Conservation (phyloP, 202 grass and related monocot genomes). For the Musa balbisiana region DNA sequence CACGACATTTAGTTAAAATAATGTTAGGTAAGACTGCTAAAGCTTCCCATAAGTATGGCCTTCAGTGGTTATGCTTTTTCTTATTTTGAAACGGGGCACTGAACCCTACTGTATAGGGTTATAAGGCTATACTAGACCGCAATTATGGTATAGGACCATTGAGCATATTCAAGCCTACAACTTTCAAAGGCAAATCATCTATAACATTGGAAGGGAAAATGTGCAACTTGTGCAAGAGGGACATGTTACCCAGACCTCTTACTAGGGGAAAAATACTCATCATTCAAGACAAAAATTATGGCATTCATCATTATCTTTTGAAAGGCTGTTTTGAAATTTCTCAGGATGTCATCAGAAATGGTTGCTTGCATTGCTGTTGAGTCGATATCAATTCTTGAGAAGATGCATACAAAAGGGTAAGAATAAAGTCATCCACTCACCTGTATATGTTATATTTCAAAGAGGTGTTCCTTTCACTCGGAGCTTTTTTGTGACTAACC, state of each 20-base stretch:
- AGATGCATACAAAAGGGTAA: constrained; percentile 25
- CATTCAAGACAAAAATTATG: too few species aligned
- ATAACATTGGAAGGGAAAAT: too few species aligned
- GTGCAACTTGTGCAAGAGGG: neutral
- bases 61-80: too few species aligned
- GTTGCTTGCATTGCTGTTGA: constrained; percentile 22
- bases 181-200: neutral
- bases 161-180: neutral
- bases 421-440: neutral
- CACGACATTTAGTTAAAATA: neutral
- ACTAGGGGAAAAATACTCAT: neutral
- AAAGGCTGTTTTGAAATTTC: neutral
- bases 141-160: too few species aligned
- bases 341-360: constrained; percentile 26
- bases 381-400: constrained; percentile 19
- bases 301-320: too few species aligned
- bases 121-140: too few species aligned
- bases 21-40: neutral
- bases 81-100: too few species aligned
- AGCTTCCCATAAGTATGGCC: neutral
- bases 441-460: neutral
- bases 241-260: neutral
- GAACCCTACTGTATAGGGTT: too few species aligned
- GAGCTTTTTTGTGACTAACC: neutral
- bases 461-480: neutral